Base-by-base conservation (phyloP, 768 basidiomycete species). In the Megacollybia marginata region DNA sequence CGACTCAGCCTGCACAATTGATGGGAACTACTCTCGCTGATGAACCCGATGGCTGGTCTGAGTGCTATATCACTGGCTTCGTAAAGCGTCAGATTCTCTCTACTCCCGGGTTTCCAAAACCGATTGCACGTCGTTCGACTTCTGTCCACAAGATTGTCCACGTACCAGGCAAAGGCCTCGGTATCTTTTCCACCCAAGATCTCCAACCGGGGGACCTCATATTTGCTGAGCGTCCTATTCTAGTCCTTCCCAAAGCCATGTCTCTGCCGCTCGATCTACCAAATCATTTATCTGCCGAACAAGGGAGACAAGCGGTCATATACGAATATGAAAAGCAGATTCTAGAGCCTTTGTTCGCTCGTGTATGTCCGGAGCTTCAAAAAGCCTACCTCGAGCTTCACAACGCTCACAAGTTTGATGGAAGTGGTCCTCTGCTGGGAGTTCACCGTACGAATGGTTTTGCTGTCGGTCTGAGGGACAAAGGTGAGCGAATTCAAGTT, bases 401-500 rank as follows among this genome's bases (percentile, higher is more conserved):
- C 12, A 67, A 67, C 36, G 53, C 50, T 33, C 63, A 65, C 32
- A 49, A 52, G 11, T 52, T 60, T 9, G 66, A 68, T 49, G 66
- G 66, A 4, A 62, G 60, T 23, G 67, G 67, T 1, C 66, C 64
- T 0, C 49, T 67, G 19, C 28, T 50, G 9, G 64, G 64, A 4
- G 56, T 60, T 7, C 48, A 61, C 9, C 53, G 65, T 9, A 69
- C 66, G 3, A 69, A 67, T 33, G 61, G 50, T 7, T 54, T 60
- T 47, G 51, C 51, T 4, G n/a, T 55, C 6, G 50, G 49, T 23
- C 9, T 49, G 4, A 42, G 48, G 33, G 13, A 45, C 5, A 34
- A 36, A 2, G 46, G 33, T 42, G 19, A 20, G 9, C 28, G 49
- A 9, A 47, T 36, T 49, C 11, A 35, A 45, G 34, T 46, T 13